Percentiles rank a stretch among this genome's conserved stretches.
Conservation (phyloP, 2,329 filamentous ascomycete species). For the Ophiostoma sp. region DNA sequence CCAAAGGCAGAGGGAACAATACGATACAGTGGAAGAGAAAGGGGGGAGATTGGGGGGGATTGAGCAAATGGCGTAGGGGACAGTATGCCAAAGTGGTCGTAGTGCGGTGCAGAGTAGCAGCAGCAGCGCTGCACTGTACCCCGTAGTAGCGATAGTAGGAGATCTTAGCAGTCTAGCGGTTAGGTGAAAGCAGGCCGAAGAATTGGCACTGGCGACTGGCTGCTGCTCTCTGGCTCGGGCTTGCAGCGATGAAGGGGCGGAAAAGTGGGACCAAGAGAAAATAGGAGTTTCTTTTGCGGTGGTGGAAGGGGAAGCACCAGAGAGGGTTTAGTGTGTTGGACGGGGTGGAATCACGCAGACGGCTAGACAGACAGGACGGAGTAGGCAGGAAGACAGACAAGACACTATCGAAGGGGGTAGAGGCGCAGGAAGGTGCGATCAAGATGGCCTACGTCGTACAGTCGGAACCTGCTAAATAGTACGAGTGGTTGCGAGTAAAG, state of each 20-base stretch:
- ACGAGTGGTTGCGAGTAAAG: too few species aligned
- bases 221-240: slow-evolving; percentile 10
- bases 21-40: neutral
- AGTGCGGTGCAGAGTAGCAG: slow-evolving; percentile 11
- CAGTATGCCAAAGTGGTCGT: slow-evolving; percentile 19
- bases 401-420: neutral
- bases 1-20: neutral
- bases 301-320: slow-evolving; percentile 11
- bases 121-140: neutral
- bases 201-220: neutral
- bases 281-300: slow-evolving; percentile 16
- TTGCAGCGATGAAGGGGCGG: slow-evolving; percentile 15
- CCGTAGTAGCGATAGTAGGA: neutral
- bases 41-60: slow-evolving; percentile 8
- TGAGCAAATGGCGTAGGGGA: slow-evolving; percentile 11
- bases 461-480: too few species aligned
- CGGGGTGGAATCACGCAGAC: neutral
- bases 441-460: too few species aligned
- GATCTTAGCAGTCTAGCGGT: neutral
- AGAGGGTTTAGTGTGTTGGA: slow-evolving; percentile 11
- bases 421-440: neutral
- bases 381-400: neutral
- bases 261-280: slow-evolving; percentile 20
- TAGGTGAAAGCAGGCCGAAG: neutral
- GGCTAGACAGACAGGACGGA: neutral